Evolutionary conservation across 2,329 filamentous ascomycete species (phyloP).

Genomic region (Colletotrichum orbiculare): DNA sequence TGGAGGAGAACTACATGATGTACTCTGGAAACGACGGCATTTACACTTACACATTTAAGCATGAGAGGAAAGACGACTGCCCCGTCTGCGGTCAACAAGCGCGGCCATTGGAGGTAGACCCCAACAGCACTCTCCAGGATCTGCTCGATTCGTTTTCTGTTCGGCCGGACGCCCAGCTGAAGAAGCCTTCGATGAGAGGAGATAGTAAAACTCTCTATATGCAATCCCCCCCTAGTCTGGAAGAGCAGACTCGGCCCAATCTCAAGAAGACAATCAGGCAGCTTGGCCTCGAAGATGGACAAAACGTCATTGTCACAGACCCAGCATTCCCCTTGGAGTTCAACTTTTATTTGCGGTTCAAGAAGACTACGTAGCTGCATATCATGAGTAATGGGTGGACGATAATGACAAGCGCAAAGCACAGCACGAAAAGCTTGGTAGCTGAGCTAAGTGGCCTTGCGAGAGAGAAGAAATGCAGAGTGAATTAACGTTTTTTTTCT

Average conservation of each 20-base stretch:
- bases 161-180: conserved; percentile 89
- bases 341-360: conserved; percentile 65
- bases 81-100: conserved; percentile 91
- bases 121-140: conserved; percentile 79
- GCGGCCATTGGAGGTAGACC: conserved; percentile 78
- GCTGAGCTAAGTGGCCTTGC: background rate
- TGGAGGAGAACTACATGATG: conserved; percentile 97
- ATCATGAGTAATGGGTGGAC: conserved; percentile 14
- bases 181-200: conserved; percentile 86
- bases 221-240: conserved; percentile 82
- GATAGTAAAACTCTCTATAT: conserved; percentile 91
- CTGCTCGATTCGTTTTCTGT: conserved; percentile 87
- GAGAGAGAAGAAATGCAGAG: conserved; percentile 8
- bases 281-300: conserved; percentile 77
- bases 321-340: conserved; percentile 84
- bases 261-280: conserved; percentile 81
- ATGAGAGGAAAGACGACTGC: conserved; percentile 93
- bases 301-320: conserved; percentile 93
- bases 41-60: conserved; percentile 97
- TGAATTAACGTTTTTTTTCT: conserved; percentile 33
- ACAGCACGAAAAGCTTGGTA: background rate
- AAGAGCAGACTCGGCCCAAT: conserved; percentile 87
- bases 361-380: conserved; percentile 38
- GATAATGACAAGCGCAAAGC: conserved; percentile 20
- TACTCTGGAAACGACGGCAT: conserved; percentile 96